phyloP scores from a whole-genome alignment of 2,329 filamentous ascomycete species.

The Fusarium pseudograminearum region DNA sequence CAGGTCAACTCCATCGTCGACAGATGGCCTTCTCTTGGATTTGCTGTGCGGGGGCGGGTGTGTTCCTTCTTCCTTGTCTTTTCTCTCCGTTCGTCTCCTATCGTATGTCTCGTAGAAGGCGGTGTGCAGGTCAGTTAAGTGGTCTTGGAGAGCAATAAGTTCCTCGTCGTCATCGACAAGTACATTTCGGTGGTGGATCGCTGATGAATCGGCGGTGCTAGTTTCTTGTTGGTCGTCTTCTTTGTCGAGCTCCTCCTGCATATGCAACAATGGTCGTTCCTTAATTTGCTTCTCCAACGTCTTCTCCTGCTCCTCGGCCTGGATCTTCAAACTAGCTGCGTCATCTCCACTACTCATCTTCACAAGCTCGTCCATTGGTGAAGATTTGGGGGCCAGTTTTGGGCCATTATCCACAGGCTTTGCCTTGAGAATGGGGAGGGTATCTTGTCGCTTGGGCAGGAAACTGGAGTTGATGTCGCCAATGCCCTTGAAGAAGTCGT shows the following conservation, averaged over 20 bases:
- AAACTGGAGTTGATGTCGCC: conserved; percentile 99
- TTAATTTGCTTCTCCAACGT: conserved; percentile 88
- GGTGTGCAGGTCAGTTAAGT: conserved; percentile 79
- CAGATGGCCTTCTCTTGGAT: conserved; percentile 48
- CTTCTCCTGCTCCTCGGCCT: conserved; percentile 88
- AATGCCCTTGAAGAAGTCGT: conserved; percentile 98
- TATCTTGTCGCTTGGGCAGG: conserved; percentile 79
- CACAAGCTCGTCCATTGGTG: conserved; percentile 79
- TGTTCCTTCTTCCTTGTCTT: conserved; percentile 52
- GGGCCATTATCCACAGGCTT: conserved; percentile 28
- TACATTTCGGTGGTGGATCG: conserved; percentile 70
- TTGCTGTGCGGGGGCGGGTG: conserved; percentile 53
- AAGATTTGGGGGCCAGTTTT: conserved; percentile 46
- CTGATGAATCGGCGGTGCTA: conserved; percentile 44
- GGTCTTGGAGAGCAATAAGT: conserved; percentile 79
- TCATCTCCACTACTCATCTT: conserved; percentile 80
- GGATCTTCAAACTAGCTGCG: conserved; percentile 74
- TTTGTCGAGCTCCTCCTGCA: conserved; percentile 91
- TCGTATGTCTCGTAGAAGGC: conserved; percentile 89
- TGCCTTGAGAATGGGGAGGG: conserved; percentile 54
- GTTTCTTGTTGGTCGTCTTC: conserved; percentile 64
- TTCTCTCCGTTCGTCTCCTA: conserved; percentile 56
- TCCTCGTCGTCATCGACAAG: conserved; percentile 91
- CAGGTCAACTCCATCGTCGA: conserved; percentile 60
- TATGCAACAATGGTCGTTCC: conserved; percentile 88